Evolutionary conservation across 1,139 yeast species (phyloP).

Genomic region (Arxiozyma bovina): DNA sequence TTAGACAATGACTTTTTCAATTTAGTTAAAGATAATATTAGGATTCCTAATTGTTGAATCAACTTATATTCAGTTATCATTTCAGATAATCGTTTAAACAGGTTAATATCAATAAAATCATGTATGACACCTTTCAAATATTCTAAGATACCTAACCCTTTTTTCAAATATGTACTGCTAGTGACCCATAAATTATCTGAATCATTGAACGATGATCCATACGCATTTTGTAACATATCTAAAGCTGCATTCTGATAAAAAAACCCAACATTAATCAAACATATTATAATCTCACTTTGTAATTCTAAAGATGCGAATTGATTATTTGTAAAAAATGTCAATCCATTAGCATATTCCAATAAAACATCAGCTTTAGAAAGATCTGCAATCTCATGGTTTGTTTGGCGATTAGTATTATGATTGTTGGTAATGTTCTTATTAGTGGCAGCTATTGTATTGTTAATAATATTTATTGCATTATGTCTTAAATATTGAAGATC

Average conservation of each 20-base stretch:
- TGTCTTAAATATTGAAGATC: constrained; percentile 1
- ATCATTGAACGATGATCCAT: constrained; percentile 8
- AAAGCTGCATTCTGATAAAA: constrained; percentile 16
- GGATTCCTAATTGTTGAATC: constrained; percentile 25
- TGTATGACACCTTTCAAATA: constrained; percentile 5
- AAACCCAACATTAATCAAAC: constrained; percentile 15
- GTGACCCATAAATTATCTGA: constrained; percentile 16
- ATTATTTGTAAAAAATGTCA: background rate
- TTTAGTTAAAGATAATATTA: constrained; percentile 24
- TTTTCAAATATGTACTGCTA: constrained; percentile 20
- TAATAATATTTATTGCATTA: background rate
- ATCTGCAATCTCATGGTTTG: background rate
- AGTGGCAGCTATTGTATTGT: background rate
- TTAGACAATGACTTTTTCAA: constrained; percentile 19
- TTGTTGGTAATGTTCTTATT: no score
- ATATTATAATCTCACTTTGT: constrained; percentile 4
- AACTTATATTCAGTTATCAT: constrained; percentile 14
- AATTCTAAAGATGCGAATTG: background rate
- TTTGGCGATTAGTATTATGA: background rate
- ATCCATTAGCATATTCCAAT: constrained; percentile 5
- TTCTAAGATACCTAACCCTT: constrained; percentile 21
- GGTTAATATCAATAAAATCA: background rate
- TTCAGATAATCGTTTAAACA: constrained; percentile 4
- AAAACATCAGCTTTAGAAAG: constrained; percentile 3
- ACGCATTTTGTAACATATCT: constrained; percentile 21